Conservation (phyloP, 2,329 filamentous ascomycete species). For the Cladosporium phlei region DNA sequence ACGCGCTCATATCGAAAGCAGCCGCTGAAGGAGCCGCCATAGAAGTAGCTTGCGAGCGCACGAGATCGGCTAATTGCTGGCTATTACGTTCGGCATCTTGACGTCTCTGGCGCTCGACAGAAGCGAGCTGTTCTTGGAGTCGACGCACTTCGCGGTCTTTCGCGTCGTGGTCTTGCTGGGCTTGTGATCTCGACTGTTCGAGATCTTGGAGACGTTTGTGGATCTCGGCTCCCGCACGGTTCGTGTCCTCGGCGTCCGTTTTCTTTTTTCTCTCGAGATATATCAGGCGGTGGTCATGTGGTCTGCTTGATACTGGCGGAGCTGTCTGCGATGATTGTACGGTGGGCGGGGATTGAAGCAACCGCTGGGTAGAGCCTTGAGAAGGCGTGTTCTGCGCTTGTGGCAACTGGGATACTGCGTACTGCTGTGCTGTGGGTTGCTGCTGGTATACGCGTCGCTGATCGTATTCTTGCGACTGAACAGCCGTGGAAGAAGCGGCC, state of each 20-base stretch:
- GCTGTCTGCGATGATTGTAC: neutral
- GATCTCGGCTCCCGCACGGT: neutral
- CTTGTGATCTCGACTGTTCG: neutral
- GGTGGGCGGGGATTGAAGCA: neutral
- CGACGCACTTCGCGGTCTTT: constrained; percentile 5
- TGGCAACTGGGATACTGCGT: neutral
- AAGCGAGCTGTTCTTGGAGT: constrained; percentile 2
- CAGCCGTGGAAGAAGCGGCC: too few relatives aligned
- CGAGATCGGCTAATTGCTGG: constrained; percentile 6
- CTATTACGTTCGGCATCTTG: constrained; percentile 2
- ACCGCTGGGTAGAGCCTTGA: neutral
- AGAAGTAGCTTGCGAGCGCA: constrained; percentile 5
- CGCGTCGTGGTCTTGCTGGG: neutral
- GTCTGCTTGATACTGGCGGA: neutral
- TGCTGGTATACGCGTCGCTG: constrained; percentile 1
- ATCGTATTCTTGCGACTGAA: too few relatives aligned
- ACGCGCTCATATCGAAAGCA: constrained; percentile 10
- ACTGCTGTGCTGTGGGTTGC: neutral
- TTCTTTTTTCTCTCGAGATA: neutral
- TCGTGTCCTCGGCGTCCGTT: neutral
- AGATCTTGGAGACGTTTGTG: constrained; percentile 1
- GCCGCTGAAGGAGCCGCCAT: neutral
- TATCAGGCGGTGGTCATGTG: neutral
- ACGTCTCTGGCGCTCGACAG: neutral
- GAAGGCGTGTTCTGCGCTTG: neutral